A percentile compares a stretch with the other conserved stretches of the same genome.
These are phyloP conservation scores for Acacia acuminata DNA, from an alignment of 306 rosid genomes.

Conservation along the genomic window DNA sequence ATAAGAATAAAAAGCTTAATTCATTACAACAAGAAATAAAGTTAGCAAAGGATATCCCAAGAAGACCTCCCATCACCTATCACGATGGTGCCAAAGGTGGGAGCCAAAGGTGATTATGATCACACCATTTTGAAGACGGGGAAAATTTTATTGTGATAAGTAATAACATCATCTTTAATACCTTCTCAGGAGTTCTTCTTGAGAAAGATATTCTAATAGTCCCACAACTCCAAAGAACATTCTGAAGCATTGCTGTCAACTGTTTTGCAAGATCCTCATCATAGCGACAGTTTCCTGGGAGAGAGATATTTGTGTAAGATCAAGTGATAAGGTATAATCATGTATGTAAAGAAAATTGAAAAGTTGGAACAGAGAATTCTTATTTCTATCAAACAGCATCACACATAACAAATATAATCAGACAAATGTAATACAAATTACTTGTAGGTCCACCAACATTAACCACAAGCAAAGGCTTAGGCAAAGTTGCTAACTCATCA, in stretches of 20 bases:
- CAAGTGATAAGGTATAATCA: neutral
- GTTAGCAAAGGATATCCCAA: slow-evolving; percentile 14
- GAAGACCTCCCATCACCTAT: slow-evolving; percentile 15
- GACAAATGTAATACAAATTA: slow-evolving; percentile 36
- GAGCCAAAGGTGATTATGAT: slow-evolving; percentile 4
- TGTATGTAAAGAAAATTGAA: neutral
- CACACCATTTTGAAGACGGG: slow-evolving; percentile 18
- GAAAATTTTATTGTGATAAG: neutral
- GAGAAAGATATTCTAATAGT: neutral
- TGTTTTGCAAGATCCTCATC: slow-evolving; percentile 19
- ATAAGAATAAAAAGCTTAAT: slow-evolving; percentile 16
- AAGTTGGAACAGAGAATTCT: neutral
- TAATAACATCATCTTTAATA: neutral
- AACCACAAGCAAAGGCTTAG: slow-evolving; percentile 87
- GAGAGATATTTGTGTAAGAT: neutral
- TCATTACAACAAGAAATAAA: neutral
- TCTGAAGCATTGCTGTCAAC: slow-evolving; percentile 67
- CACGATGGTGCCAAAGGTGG: neutral
- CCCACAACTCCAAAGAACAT: slow-evolving; percentile 43
- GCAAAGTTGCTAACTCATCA: slow-evolving; percentile 60
- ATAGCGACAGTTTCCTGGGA: neutral
- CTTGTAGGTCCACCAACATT: slow-evolving; percentile 88
- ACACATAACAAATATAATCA: too few relatives aligned
- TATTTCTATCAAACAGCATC: too few relatives aligned
- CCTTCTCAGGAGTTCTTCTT: neutral